Evolutionary conservation across 352 stramenopile species (phyloP).

Genomic region (Pythium rhizo-oryzae): DNA sequence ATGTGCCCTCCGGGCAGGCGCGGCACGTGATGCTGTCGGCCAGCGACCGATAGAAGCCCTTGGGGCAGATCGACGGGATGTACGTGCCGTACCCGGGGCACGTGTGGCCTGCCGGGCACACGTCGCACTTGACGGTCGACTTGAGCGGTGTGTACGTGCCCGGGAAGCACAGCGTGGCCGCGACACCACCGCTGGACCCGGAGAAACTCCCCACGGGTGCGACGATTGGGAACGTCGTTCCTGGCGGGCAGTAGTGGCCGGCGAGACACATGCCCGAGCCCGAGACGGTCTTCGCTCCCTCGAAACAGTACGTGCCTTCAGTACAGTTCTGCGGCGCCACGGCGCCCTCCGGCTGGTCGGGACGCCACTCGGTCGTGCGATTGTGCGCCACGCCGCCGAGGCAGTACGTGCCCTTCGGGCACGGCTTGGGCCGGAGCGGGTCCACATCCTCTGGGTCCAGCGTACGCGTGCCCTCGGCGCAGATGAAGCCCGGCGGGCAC

Average conservation of each 20-base stretch:
- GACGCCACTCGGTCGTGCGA: constrained; percentile 91
- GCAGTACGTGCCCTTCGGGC: constrained; percentile 94
- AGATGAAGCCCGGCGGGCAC: constrained; percentile 96
- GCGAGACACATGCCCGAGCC: constrained; percentile 91
- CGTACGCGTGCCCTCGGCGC: constrained; percentile 90
- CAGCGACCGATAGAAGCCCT: constrained; percentile 94
- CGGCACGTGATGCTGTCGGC: constrained; percentile 96
- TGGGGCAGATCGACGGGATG: constrained; percentile 93
- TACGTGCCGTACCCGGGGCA: constrained; percentile 96
- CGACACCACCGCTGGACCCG: constrained; percentile 85
- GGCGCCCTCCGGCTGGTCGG: constrained; percentile 76
- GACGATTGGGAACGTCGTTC: constrained; percentile 85
- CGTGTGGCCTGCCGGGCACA: constrained; percentile 94
- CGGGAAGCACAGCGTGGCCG: constrained; percentile 95
- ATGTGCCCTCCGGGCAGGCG: constrained; percentile 94
- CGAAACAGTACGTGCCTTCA: constrained; percentile 95
- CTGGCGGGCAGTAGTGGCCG: constrained; percentile 96
- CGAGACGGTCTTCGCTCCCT: constrained; percentile 72
- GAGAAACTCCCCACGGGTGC: constrained; percentile 94
- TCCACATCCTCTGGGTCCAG: constrained; percentile 85
- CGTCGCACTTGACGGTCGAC: constrained; percentile 84
- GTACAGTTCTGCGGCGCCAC: constrained; percentile 92
- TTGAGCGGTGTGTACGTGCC: constrained; percentile 95
- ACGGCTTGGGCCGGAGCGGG: constrained; percentile 83
- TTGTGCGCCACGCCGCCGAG: constrained; percentile 94